Conservation (phyloP, 139 green algal genomes). For the Diplosphaera chodatii region DNA sequence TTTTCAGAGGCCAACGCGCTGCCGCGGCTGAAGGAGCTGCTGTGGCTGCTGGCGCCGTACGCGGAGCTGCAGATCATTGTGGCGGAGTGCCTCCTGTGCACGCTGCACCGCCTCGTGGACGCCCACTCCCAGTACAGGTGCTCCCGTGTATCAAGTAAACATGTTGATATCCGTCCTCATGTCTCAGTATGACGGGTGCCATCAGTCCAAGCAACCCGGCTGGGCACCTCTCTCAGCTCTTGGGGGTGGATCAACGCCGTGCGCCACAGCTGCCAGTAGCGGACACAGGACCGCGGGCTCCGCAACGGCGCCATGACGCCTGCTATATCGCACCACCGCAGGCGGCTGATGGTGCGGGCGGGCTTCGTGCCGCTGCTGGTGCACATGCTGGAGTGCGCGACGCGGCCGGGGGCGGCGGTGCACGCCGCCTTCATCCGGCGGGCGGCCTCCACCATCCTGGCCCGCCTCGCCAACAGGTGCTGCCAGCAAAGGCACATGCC, state of each 20-base stretch:
- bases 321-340: background rate
- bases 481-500: too few species aligned
- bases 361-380: background rate
- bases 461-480: background rate
- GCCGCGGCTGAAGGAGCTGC: background rate
- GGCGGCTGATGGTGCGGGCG: background rate
- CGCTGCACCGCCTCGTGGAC: background rate
- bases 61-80: background rate
- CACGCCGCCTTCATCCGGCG: background rate
- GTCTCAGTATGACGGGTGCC: too few species aligned
- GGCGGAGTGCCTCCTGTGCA: background rate
- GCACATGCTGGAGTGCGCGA: background rate
- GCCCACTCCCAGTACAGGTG: background rate
- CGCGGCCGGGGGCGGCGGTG: background rate
- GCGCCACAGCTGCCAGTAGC: too few species aligned
- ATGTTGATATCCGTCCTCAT: too few species aligned
- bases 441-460: background rate
- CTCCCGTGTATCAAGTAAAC: too few species aligned
- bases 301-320: too few species aligned
- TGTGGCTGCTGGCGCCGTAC: conserved; percentile 1
- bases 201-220: too few species aligned
- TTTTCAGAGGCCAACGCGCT: background rate
- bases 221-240: too few species aligned
- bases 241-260: too few species aligned
- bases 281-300: too few species aligned